Percentiles rank a stretch among this genome's conserved stretches.
Conservation (phyloP, 1,284 basidiomycete genomes). For the Apiotrichum mycotoxinovorans region DNA sequence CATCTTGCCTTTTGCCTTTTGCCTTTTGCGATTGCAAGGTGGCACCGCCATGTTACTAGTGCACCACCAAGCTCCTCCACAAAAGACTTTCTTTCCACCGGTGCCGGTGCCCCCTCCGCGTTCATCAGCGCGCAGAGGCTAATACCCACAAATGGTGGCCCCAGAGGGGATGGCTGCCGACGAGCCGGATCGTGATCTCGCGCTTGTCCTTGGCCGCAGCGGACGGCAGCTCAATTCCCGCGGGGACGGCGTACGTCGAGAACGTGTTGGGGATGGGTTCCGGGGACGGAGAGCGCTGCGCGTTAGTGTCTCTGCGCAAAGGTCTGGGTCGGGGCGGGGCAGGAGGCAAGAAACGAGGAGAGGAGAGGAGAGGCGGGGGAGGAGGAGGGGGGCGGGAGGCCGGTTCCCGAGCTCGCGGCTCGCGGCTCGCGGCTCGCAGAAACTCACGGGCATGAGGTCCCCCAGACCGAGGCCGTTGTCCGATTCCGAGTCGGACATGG, state of each 20-base stretch:
- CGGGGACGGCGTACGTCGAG: constrained; percentile 42
- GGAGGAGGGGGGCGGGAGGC: too few relatives aligned
- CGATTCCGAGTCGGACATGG: constrained; percentile 29
- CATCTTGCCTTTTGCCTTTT: too few relatives aligned
- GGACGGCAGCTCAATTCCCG: constrained; percentile 13
- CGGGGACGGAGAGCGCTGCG: constrained; percentile 33
- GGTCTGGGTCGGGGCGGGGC: constrained; percentile 26
- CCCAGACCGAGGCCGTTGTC: constrained; percentile 45
- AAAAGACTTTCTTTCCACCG: too few relatives aligned
- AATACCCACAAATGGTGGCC: constrained; percentile 73
- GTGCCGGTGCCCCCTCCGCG: too few relatives aligned
- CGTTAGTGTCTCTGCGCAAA: too few relatives aligned
- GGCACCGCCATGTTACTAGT: too few relatives aligned
- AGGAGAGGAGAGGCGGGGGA: too few relatives aligned
- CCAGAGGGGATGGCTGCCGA: constrained; percentile 87
- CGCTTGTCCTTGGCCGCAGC: too few relatives aligned
- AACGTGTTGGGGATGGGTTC: constrained; percentile 34
- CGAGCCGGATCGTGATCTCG: constrained; percentile 65
- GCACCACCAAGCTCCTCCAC: too few relatives aligned
- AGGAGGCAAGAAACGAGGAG: constrained; percentile 21
- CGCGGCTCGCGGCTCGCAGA: too few relatives aligned
- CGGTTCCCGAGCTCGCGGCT: too few relatives aligned
- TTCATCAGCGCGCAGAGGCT: neutral
- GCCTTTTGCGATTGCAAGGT: too few relatives aligned
- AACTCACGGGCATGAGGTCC: constrained; percentile 47